These are phyloP conservation scores for Phytophthora meadii DNA, from an alignment of 352 stramenopile genomes.

Conservation along the genomic window DNA sequence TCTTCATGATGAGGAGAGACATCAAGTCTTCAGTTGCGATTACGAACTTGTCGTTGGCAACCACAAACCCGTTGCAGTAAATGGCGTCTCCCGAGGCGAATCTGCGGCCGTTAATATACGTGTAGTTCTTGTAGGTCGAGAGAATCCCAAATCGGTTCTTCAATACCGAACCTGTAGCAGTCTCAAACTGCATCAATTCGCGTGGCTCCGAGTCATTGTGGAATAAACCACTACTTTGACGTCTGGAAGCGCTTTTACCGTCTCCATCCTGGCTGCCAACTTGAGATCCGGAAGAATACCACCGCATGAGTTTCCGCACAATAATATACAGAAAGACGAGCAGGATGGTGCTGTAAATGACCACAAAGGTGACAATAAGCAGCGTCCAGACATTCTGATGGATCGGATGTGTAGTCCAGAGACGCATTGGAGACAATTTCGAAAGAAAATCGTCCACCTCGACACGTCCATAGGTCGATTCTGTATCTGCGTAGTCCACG, in stretches of 20 bases:
- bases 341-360: slow-evolving; percentile 35
- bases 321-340: slow-evolving; percentile 42
- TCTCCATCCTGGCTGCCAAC: slow-evolving; percentile 3
- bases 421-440: slow-evolving; percentile 38
- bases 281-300: slow-evolving; percentile 9
- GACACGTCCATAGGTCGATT: slow-evolving; percentile 16
- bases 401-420: slow-evolving; percentile 35
- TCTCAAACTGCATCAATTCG: slow-evolving; percentile 43
- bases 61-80: slow-evolving; percentile 67
- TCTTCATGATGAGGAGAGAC: slow-evolving; percentile 54
- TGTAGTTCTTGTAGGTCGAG: slow-evolving; percentile 55
- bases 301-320: slow-evolving; percentile 28
- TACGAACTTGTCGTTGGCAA: slow-evolving; percentile 61
- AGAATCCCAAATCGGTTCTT: slow-evolving; percentile 46
- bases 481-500: slow-evolving; percentile 14
- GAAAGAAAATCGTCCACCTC: slow-evolving; percentile 34
- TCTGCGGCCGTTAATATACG: slow-evolving; percentile 30
- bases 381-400: slow-evolving; percentile 29
- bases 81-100: slow-evolving; percentile 51
- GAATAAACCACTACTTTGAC: slow-evolving; percentile 16
- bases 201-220: slow-evolving; percentile 15
- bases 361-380: slow-evolving; percentile 24
- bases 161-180: slow-evolving; percentile 36
- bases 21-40: slow-evolving; percentile 51
- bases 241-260: slow-evolving; percentile 6